Percentiles rank a stretch among this genome's conserved stretches.
Conservation (phyloP, 768 basidiomycete species). For the Suillus bovinus region DNA sequence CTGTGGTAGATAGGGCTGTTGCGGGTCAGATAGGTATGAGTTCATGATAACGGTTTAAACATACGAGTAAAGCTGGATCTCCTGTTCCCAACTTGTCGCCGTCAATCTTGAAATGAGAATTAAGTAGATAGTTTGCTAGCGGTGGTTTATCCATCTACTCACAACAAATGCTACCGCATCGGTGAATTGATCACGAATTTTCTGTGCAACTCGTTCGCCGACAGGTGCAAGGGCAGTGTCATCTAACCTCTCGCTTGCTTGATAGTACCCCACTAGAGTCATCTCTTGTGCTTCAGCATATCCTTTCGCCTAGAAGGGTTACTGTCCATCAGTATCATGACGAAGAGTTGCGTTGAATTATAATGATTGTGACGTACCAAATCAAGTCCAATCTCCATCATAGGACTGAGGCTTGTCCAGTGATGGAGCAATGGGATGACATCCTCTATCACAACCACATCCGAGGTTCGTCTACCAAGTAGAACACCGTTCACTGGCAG, state of each 20-base stretch:
- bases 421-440: slow-evolving; percentile 79
- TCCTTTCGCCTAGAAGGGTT: slow-evolving; percentile 48
- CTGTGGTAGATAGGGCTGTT: slow-evolving; percentile 52
- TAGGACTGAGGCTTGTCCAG: slow-evolving; percentile 81
- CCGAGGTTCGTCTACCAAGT: slow-evolving; percentile 50
- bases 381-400: slow-evolving; percentile 86
- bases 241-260: slow-evolving; percentile 65
- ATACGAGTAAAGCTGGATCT: slow-evolving; percentile 57
- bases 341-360: slow-evolving; percentile 5
- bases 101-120: slow-evolving; percentile 48
- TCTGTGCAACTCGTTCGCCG: slow-evolving; percentile 61
- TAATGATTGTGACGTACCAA: slow-evolving; percentile 46
- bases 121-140: slow-evolving; percentile 9
- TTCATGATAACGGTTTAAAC: slow-evolving; percentile 24
- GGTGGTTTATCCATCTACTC: slow-evolving; percentile 23
- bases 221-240: slow-evolving; percentile 63
- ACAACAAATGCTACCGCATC: slow-evolving; percentile 74
- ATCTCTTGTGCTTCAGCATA: slow-evolving; percentile 57
- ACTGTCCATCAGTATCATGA: slow-evolving; percentile 3
- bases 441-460: slow-evolving; percentile 54
- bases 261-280: slow-evolving; percentile 71
- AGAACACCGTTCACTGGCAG: slow-evolving; percentile 75
- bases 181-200: slow-evolving; percentile 52
- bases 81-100: slow-evolving; percentile 54
- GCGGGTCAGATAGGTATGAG: slow-evolving; percentile 5